These are phyloP conservation scores for Entomophthora muscae DNA, from an alignment of 371 early-diverging fungal genomes.

Conservation along the genomic window DNA sequence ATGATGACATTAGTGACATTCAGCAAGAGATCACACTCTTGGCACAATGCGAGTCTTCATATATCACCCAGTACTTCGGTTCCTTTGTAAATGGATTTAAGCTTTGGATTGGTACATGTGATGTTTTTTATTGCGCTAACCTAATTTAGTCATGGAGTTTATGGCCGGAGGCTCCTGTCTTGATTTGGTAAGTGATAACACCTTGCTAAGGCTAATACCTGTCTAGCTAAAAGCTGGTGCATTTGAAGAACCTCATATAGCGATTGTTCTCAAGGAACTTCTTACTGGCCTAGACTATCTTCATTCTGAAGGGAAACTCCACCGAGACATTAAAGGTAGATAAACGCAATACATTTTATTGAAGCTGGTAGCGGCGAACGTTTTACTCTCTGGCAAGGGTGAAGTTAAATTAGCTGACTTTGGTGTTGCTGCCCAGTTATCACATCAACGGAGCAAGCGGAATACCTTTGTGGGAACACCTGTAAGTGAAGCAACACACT, in stretches of 20 bases:
- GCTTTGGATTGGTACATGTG: slow-evolving; percentile 74
- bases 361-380: slow-evolving; percentile 54
- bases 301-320: slow-evolving; percentile 87
- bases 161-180: slow-evolving; percentile 69
- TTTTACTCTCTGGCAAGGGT: slow-evolving; percentile 35
- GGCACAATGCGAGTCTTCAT: slow-evolving; percentile 76
- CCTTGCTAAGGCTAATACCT: neutral
- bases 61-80: slow-evolving; percentile 76
- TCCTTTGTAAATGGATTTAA: slow-evolving; percentile 65
- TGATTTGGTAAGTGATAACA: slow-evolving; percentile 42
- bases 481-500: too few species aligned
- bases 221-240: slow-evolving; percentile 59
- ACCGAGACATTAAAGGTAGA: slow-evolving; percentile 74
- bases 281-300: slow-evolving; percentile 86
- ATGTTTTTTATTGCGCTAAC: neutral
- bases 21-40: slow-evolving; percentile 91
- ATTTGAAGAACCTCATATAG: slow-evolving; percentile 75
- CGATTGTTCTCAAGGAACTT: slow-evolving; percentile 78
- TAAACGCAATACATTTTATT: neutral
- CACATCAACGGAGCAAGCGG: slow-evolving; percentile 51
- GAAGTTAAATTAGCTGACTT: slow-evolving; percentile 68
- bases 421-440: slow-evolving; percentile 85
- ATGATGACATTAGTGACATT: slow-evolving; percentile 96
- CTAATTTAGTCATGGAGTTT: slow-evolving; percentile 29
- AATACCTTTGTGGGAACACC: slow-evolving; percentile 98